Evolutionary conservation across 805 yeast species (phyloP).

Genomic region (Ogataea nakhonphanomensis): DNA sequence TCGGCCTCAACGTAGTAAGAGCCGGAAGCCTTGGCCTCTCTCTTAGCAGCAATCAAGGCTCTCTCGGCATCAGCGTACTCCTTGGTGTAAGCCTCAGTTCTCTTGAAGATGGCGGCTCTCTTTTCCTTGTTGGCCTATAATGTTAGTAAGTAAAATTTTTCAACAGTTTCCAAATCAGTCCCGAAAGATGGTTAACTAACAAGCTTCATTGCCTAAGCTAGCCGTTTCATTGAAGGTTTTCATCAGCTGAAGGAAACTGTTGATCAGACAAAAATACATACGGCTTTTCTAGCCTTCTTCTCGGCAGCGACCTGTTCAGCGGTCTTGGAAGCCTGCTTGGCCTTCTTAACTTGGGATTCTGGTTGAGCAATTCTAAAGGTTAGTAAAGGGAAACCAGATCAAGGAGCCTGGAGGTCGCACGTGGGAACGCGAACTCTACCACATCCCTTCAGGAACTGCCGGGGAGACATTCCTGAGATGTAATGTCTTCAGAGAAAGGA

Average conservation of each 20-base stretch:
- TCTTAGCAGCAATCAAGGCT: slow-evolving; percentile 79
- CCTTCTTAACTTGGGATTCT: slow-evolving; percentile 83
- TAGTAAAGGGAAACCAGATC: slow-evolving; percentile 17
- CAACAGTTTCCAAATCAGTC: slow-evolving; percentile 45
- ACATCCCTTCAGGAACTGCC: slow-evolving; percentile 29
- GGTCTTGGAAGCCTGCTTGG: slow-evolving; percentile 73
- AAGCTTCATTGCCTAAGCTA: slow-evolving; percentile 71
- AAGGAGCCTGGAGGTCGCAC: slow-evolving; percentile 12
- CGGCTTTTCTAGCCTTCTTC: slow-evolving; percentile 73
- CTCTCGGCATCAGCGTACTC: slow-evolving; percentile 93
- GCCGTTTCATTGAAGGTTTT: slow-evolving; percentile 51
- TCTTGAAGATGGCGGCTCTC: slow-evolving; percentile 58
- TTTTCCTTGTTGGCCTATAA: slow-evolving; percentile 43
- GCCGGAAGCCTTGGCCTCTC: slow-evolving; percentile 92
- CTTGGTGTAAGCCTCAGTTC: slow-evolving; percentile 95
- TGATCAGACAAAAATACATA: slow-evolving; percentile 49
- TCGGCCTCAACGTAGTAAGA: slow-evolving; percentile 94
- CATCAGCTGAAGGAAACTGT: slow-evolving; percentile 35
- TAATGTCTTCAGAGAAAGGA: slow-evolving; percentile 13
- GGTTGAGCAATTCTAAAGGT: slow-evolving; percentile 52
- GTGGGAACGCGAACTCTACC: slow-evolving; percentile 11
- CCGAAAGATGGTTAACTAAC: slow-evolving; percentile 85
- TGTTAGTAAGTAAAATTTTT: slow-evolving; percentile 26
- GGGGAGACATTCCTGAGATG: slow-evolving; percentile 28
- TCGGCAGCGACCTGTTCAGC: slow-evolving; percentile 78